Base-by-base conservation (phyloP, 768 basidiomycete genomes). In the Leccinellum luteum region DNA sequence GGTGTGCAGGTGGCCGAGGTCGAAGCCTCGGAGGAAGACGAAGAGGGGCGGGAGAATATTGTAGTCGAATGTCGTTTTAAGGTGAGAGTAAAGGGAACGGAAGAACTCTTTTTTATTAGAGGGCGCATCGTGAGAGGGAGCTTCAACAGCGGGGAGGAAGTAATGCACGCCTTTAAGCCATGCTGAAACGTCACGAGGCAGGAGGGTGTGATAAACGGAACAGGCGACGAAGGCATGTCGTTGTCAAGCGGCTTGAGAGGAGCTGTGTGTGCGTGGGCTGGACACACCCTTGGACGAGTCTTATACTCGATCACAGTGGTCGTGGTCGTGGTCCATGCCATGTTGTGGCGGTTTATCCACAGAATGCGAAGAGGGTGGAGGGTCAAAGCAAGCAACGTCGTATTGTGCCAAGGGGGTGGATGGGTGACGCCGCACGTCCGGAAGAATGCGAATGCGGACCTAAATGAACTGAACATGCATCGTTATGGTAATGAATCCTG, bases 121-220 rank as follows among this genome's bases (percentile, higher is more conserved):
- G 69, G 66, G 17, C 61, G 66, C 66, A 69, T 69, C 2, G 45
- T 63, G 54, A 67, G 68, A 52, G 68, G 52, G 54, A 70, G 45
- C 60, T 70, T 69, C 34, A 69, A n/a, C 3, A 69, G 61, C 2
- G 62, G 60, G 7, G 61, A 70, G 43, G 62, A 62, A 19, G 13
- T 56, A 53, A 69, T 69, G 69, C 54, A 60, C 31, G 68, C 58
- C 64, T 69, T 69, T 68, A 69, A 70, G 62, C 64, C 66, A 58
- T 61, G 69, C 28, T 60, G 69, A 6, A 69, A 54, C 7, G 64
- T 60, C 66, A 70, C 64, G 57, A 69, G 69, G 64, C 66, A 41
- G 27, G 64, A 66, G 59, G 57, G 54, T 54, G 61, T 60, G 45
- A 68, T 64, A 64, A 70, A 69, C 28, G 68, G 62, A 58, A 62